Base-by-base conservation (phyloP, 2,329 filamentous ascomycete species). In the Penicillium rolfsii region DNA sequence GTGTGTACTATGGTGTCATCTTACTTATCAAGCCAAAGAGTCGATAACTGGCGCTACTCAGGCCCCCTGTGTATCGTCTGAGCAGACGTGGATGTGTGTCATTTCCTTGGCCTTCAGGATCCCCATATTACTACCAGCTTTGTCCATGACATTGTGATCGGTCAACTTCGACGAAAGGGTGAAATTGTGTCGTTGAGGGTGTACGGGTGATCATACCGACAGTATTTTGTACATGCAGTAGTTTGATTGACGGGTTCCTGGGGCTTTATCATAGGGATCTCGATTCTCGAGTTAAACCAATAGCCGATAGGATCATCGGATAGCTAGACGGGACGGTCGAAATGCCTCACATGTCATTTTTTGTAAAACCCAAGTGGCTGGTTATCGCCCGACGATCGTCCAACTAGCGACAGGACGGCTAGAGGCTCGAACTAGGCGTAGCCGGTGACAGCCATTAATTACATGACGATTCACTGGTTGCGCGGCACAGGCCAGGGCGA, bases 111-210 rank as follows among this genome's bases (percentile, higher is more conserved):
- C 45, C 45, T 41, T 22, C 14, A 26, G 41, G 16, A 24, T 46
- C 43, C 24, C 43, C 43, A 26, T 46, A 46, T 26, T 46, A 48
- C 45, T 46, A 48, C 45, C 9, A 28, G 45, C 45, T 48, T 48
- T 28, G 24, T 3, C 45, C 26, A 48, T 8, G 24, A 24, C n/a
- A 45, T 19, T 4, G 14, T 30, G 14, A 16, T 28, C 24, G 12
- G 45, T 14, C 24, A 28, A 30, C 4, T 48, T 28, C 45, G 45
- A 12, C 24, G 9, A n/a, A 28, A 28, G 4, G 4, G 7, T 48
- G 24, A 24, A 5, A 9, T 12, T 16, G 19, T 22, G 19, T 22
- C 11, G 11, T 26, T 26, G 22, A 14, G 24, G 4, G 19, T 2
- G 5, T 24, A 16, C 16, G n/a, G n/a, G 3, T n/a, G 36, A n/a